Evolutionary conservation across 345 rosid genomes (phyloP), one percentile per base, ranked within the genome.

Genomic region (Pistacia vera): DNA sequence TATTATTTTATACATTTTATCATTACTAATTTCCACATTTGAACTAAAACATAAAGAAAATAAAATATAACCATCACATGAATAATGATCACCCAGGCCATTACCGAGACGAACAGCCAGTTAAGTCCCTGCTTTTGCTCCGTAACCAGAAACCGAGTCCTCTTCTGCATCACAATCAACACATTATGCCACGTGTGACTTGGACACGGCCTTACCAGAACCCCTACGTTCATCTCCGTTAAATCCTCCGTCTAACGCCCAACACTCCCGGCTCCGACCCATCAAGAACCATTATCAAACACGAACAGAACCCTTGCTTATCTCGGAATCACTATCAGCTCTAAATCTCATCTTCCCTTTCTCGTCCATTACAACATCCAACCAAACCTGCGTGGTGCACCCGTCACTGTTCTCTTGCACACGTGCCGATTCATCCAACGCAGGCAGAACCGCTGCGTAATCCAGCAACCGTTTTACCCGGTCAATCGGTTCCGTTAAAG

Each of bases 301-400:
- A 95, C 20, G 90, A 88, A 59, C 89, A 82, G 61, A 89, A 95
- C 20, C 98, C 98, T 90, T 91, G 0, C 93, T 87, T 68, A 95
- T 92, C 88, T 95, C 98, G 2, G 98, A 95, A 25, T 95, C 98
- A 77, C 98, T 95, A 68, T 91, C 96, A 2, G 94, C 94, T 74
- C 77, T 82, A 70, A 93, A 90, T 72, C 93, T 88, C 85, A 90
- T 85, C 69, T 76, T 88, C 16, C 97, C 94, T 20, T 48, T 66
- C 49, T 77, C 87, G 56, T 91, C 96, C 72, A 91, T 80, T 57
- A 67, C 71, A 2, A 75, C 90, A 8, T 88, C 88, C 5, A 95
- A 80, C 98, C 99, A 93, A 38, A 95, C 97, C 88, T 92, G 97
- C 30, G 97, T 88, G 67, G 98, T 82, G 85, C 99, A 95, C 20